phyloP scores from a whole-genome alignment of 2,329 filamentous ascomycete species.

The Calcarisporium arbuscula region DNA sequence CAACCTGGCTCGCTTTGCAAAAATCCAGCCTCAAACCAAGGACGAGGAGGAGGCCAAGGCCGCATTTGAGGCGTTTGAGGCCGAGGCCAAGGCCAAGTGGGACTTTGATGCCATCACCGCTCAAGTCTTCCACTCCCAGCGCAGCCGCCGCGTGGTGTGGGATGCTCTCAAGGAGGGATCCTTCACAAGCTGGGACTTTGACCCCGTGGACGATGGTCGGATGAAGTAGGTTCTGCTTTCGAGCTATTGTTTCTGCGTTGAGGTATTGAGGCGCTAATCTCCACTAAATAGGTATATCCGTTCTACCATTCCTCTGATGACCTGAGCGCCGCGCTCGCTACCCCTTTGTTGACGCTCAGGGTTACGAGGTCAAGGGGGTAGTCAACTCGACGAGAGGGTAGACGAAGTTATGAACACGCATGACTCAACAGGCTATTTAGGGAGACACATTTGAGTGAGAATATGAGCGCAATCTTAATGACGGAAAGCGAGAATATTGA shows the following conservation, averaged over 20 bases:
- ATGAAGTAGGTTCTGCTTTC: slow-evolving; percentile 49
- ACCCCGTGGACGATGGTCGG: slow-evolving; percentile 64
- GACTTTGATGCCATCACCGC: slow-evolving; percentile 71
- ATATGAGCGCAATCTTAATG: too few relatives aligned
- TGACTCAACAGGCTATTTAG: slow-evolving; percentile 6
- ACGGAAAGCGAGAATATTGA: too few relatives aligned
- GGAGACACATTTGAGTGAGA: too few relatives aligned
- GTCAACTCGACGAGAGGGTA: slow-evolving; percentile 27
- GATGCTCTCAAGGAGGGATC: slow-evolving; percentile 68
- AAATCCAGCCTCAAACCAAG: slow-evolving; percentile 30
- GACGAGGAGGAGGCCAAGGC: slow-evolving; percentile 40
- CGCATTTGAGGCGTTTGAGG: slow-evolving; percentile 60
- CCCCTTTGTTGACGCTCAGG: slow-evolving; percentile 55
- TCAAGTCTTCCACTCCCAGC: slow-evolving; percentile 70
- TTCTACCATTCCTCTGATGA: slow-evolving; percentile 76
- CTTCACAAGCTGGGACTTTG: slow-evolving; percentile 80
- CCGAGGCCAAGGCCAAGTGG: slow-evolving; percentile 72
- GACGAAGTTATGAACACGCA: slow-evolving; percentile 5
- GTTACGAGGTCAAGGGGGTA: slow-evolving; percentile 38
- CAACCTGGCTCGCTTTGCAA: slow-evolving; percentile 55
- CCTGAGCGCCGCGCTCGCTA: slow-evolving; percentile 71
- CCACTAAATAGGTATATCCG: slow-evolving; percentile 67
- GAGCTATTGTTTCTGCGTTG: slow-evolving; percentile 21
- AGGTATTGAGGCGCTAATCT: slow-evolving; percentile 19
- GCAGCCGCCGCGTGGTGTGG: slow-evolving; percentile 73